Conservation (phyloP, 1,284 basidiomycete genomes). For the Rhodotorula mucilaginosa region DNA sequence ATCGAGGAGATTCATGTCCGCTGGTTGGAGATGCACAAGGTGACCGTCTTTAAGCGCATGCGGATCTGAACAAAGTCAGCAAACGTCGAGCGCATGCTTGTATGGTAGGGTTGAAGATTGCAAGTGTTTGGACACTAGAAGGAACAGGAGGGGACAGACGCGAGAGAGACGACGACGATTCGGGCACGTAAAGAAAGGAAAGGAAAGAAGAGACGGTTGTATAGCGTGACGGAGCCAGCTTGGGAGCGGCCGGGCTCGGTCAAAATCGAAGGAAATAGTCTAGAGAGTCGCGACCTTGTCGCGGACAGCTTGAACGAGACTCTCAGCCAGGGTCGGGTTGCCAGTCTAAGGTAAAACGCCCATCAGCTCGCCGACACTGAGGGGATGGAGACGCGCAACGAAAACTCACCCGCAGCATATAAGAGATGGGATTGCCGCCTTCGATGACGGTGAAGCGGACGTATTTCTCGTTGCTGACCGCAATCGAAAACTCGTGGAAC, state of each 20-base stretch:
- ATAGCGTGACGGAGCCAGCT: too few relatives aligned
- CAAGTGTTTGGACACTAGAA: neutral
- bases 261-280: neutral
- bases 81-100: neutral
- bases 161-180: too few relatives aligned
- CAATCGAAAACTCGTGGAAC: slow-evolving; percentile 42
- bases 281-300: slow-evolving; percentile 23
- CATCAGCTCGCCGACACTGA: too few relatives aligned
- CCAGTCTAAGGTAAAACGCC: neutral
- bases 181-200: neutral
- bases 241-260: neutral
- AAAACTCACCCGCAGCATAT: slow-evolving; percentile 36
- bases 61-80: slow-evolving; percentile 7
- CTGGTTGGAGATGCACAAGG: slow-evolving; percentile 36
- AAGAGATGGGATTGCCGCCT: slow-evolving; percentile 36
- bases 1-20: slow-evolving; percentile 39
- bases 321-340: slow-evolving; percentile 7
- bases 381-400: too few relatives aligned
- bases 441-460: slow-evolving; percentile 42
- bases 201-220: neutral
- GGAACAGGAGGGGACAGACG: neutral
- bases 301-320: slow-evolving; percentile 22
- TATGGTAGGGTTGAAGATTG: neutral
- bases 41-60: slow-evolving; percentile 27
- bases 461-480: slow-evolving; percentile 43